phyloP scores from a whole-genome alignment of 345 rosid species.

The Moricandia arvensis region DNA sequence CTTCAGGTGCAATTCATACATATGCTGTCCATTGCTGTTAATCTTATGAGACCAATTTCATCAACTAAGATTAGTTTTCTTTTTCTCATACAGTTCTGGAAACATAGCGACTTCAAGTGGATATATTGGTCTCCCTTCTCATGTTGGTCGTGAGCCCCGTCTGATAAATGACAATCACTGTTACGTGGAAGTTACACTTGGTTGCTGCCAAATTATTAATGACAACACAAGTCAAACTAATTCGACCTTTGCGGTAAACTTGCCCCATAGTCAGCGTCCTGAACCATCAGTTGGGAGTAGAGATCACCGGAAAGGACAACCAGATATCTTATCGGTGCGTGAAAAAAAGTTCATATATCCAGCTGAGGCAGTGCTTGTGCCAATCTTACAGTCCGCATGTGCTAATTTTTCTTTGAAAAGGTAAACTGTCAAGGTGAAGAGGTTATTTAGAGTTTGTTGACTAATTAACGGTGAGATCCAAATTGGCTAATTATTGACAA shows the following conservation, averaged over 20 bases:
- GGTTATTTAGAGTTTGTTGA: constrained; percentile 21
- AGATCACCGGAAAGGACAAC: constrained; percentile 54
- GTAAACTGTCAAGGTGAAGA: constrained; percentile 39
- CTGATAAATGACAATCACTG: constrained; percentile 64
- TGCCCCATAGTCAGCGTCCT: constrained; percentile 55
- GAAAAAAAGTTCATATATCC: constrained; percentile 86
- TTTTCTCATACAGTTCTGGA: constrained; percentile 53
- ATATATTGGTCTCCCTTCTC: constrained; percentile 63
- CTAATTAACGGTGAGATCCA: constrained; percentile 20
- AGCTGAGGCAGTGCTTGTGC: constrained; percentile 88
- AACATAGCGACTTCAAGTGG: constrained; percentile 58
- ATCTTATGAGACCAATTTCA: constrained; percentile 8
- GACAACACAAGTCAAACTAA: constrained; percentile 46
- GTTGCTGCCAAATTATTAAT: constrained; percentile 55
- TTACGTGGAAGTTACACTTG: constrained; percentile 84
- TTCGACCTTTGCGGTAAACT: constrained; percentile 44
- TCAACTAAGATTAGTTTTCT: constrained; percentile 18
- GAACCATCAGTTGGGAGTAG: constrained; percentile 62
- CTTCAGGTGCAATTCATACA: constrained; percentile 48
- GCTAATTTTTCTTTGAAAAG: constrained; percentile 89
- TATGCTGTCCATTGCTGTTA: constrained; percentile 6
- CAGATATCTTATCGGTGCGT: constrained; percentile 40
- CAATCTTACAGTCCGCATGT: constrained; percentile 74
- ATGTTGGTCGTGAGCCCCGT: constrained; percentile 63
- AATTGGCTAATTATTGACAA: constrained; percentile 10